Evolutionary conservation across 2,329 filamentous ascomycete genomes (phyloP), one percentile per base, ranked within the genome.

Genomic region (Fusarium equiseti): DNA sequence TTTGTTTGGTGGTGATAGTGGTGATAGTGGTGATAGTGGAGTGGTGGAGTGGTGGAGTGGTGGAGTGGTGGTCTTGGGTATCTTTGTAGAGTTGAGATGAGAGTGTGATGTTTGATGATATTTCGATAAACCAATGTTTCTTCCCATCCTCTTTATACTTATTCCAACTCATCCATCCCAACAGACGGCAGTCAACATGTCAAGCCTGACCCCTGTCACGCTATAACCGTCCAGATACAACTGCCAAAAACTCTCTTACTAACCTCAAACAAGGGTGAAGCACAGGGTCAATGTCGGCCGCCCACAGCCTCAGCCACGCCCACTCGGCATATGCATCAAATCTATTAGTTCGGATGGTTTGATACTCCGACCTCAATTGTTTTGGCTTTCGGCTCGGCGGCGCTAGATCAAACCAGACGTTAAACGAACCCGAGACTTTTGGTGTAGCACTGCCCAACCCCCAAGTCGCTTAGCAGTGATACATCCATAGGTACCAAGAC

Each of bases 201-300:
- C 50, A 44, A 66, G 40, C 61, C 32, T 49, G 20, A 35, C 45
- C 38, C 52, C 29, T 35, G 45, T 42, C 10, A 29, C 27, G 27
- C 27, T 29, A 29, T 29, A 29, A 11, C 4, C 20, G 13, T 20
- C 16, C n/a, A 51, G 26, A 45, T 49, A 43, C 51, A 16, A 43
- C 50, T 53, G 35, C 20, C 26, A 31, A 45, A 51, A 54, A 59
- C 27, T 60, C 44, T 44, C 51, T 38, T 52, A 53, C 52, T 55
- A 71, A 54, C 58, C 50, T 68, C 63, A 70, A 71, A 71, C 68
- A 51, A 67, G 63, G 53, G 49, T 71, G 67, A 71, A 53, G 67
- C 67, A 64, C 58, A 51, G 49, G 50, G 50, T 53, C 44, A 24
- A 24, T 53, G 49, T 59, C 68, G 67, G 68, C 68, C 68, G 68